Percentiles rank a stretch among this genome's conserved stretches.
These are phyloP conservation scores for Fusarium sp. DNA, from an alignment of 2,329 filamentous ascomycete genomes.

Conservation along the genomic window DNA sequence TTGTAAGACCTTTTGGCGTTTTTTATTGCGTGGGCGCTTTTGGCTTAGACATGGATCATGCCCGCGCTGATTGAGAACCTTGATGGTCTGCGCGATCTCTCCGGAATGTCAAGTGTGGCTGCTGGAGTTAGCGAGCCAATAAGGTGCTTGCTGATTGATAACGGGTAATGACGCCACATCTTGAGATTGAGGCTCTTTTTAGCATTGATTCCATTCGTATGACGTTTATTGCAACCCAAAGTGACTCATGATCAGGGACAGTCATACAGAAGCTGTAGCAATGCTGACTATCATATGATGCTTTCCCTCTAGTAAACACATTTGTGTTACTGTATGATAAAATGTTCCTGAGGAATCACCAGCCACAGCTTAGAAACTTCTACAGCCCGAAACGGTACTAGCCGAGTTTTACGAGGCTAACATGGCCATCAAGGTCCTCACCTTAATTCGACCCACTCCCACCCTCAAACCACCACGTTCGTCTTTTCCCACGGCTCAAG, in stretches of 20 bases:
- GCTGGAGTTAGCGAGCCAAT: conserved; percentile 25
- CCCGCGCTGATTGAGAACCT: conserved; percentile 35
- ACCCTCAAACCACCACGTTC: conserved; percentile 8
- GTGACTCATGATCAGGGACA: neutral
- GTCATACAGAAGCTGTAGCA: accelerated
- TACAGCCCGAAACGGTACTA: conserved; percentile 4
- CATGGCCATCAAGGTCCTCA: conserved; percentile 44
- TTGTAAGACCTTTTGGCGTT: conserved; percentile 5
- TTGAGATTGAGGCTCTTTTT: conserved; percentile 4
- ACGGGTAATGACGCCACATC: conserved; percentile 29
- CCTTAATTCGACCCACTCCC: conserved; percentile 42
- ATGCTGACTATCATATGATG: neutral
- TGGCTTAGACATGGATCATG: conserved; percentile 11
- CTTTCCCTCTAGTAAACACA: neutral
- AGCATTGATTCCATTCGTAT: neutral
- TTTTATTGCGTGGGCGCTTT: conserved; percentile 16
- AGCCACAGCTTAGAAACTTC: conserved; percentile 25
- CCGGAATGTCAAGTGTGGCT: conserved; percentile 33
- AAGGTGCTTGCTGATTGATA: neutral
- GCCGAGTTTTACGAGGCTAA: conserved; percentile 11
- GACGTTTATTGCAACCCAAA: neutral
- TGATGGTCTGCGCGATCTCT: conserved; percentile 36
- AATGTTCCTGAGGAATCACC: neutral
- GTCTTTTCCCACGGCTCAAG: neutral
- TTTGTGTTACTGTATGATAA: neutral